phyloP scores from a whole-genome alignment of 176 grass and related monocot genomes.

The Hordeum marinum region DNA sequence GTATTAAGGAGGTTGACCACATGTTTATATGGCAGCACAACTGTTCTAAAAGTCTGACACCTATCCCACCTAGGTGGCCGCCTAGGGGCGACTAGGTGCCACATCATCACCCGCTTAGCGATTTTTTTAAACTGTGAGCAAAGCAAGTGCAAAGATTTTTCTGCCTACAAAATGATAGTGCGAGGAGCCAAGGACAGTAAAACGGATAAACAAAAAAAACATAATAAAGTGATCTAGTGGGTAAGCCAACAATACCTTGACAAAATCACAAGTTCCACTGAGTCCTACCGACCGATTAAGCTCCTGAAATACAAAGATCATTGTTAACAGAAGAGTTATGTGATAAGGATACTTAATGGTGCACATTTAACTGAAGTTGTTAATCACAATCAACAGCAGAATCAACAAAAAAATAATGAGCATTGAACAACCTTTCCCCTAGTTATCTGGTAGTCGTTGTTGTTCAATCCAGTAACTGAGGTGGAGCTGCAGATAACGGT shows the following conservation, averaged over 20 bases:
- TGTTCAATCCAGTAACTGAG: slow-evolving; percentile 93
- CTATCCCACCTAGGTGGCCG: neutral
- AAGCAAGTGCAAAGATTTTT: slow-evolving; percentile 3
- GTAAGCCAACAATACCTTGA: slow-evolving; percentile 59
- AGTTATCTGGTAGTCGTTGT: slow-evolving; percentile 94
- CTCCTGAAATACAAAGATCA: slow-evolving; percentile 44
- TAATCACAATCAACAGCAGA: neutral
- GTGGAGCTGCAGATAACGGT: slow-evolving; percentile 61
- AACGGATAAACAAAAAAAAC: neutral
- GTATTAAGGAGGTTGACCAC: neutral
- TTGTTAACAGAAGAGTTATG: slow-evolving; percentile 14
- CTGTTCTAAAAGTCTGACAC: neutral
- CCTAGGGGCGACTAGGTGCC: neutral
- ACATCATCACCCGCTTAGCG: neutral
- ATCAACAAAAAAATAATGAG: neutral
- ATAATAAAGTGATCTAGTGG: neutral
- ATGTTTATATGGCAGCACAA: neutral
- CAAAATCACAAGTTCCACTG: slow-evolving; percentile 69
- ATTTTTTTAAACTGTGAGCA: neutral
- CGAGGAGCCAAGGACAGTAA: neutral
- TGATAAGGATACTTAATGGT: neutral
- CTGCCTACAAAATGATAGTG: neutral
- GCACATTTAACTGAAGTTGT: slow-evolving; percentile 5
- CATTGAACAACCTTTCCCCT: slow-evolving; percentile 70
- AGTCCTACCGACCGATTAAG: slow-evolving; percentile 70